phyloP scores from a whole-genome alignment of 1,284 basidiomycete genomes.

The Spongiforma sp. region DNA sequence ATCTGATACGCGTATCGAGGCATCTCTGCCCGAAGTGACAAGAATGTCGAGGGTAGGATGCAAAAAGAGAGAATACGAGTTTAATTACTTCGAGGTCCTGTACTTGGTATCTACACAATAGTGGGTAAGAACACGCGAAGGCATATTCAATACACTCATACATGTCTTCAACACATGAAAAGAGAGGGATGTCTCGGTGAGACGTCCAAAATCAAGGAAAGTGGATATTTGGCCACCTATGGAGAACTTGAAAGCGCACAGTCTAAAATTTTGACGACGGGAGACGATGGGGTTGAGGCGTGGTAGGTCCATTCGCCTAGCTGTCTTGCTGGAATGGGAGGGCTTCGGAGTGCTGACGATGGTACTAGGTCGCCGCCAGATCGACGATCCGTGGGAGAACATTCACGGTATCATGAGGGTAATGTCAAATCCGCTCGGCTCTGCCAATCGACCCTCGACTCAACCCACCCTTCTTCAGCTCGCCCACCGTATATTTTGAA shows the following conservation, averaged over 20 bases:
- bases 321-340: constrained; percentile 91
- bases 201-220: constrained; percentile 92
- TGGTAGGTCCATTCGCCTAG: constrained; percentile 93
- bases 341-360: constrained; percentile 82
- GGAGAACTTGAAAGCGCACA: constrained; percentile 95
- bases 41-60: constrained; percentile 97
- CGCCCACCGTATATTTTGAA: too few relatives aligned
- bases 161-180: constrained; percentile 98
- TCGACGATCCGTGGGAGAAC: too few relatives aligned
- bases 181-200: constrained; percentile 96
- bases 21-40: constrained; percentile 94
- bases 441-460: too few relatives aligned
- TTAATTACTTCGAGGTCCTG: constrained; percentile 99
- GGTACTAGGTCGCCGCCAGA: constrained; percentile 65
- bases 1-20: constrained; percentile 97
- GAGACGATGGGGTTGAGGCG: constrained; percentile 97
- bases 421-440: too few relatives aligned
- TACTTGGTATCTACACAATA: constrained; percentile 86
- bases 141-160: constrained; percentile 43
- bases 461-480: too few relatives aligned
- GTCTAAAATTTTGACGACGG: constrained; percentile 99
- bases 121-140: not conserved
- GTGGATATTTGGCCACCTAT: constrained; percentile 99
- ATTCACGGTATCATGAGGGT: too few relatives aligned
- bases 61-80: constrained; percentile 86